Percentiles rank a stretch among this genome's conserved stretches.
phyloP scores from a whole-genome alignment of 2,329 filamentous ascomycete genomes.

The Penicillium corylophilum region DNA sequence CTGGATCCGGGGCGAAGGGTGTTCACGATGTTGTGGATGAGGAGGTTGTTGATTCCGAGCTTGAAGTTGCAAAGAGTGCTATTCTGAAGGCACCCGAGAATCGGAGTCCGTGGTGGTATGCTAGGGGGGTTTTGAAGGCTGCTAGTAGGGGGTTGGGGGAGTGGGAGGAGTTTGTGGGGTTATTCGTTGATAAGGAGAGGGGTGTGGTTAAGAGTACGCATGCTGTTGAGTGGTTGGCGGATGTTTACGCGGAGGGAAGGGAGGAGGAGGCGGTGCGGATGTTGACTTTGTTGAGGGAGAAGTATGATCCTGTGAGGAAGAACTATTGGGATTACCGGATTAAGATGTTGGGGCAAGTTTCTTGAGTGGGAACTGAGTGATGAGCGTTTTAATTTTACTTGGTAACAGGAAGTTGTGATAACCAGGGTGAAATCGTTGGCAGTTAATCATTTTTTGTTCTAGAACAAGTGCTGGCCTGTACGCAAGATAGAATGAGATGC shows the following conservation, averaged over 20 bases:
- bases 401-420: neutral
- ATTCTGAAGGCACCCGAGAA: slow-evolving; percentile 85
- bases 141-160: slow-evolving; percentile 53
- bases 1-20: slow-evolving; percentile 16
- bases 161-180: slow-evolving; percentile 54
- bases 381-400: neutral
- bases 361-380: neutral
- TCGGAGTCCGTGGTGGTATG: slow-evolving; percentile 90
- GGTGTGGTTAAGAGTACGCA: slow-evolving; percentile 59
- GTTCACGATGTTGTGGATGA: slow-evolving; percentile 53
- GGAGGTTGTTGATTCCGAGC: slow-evolving; percentile 69
- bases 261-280: slow-evolving; percentile 65
- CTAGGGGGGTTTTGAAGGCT: slow-evolving; percentile 72
- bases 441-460: slow-evolving; percentile 5
- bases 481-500: slow-evolving; percentile 1
- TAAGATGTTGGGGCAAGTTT: slow-evolving; percentile 31
- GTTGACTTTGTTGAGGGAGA: slow-evolving; percentile 71
- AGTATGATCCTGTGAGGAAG: slow-evolving; percentile 85
- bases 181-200: slow-evolving; percentile 48
- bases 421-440: neutral
- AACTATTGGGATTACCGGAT: slow-evolving; percentile 90
- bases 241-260: slow-evolving; percentile 44
- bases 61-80: slow-evolving; percentile 70
- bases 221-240: slow-evolving; percentile 54
- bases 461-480: slow-evolving; percentile 7